Evolutionary conservation across 352 stramenopile genomes (phyloP).

Genomic region (Globisporangium barbulae): DNA sequence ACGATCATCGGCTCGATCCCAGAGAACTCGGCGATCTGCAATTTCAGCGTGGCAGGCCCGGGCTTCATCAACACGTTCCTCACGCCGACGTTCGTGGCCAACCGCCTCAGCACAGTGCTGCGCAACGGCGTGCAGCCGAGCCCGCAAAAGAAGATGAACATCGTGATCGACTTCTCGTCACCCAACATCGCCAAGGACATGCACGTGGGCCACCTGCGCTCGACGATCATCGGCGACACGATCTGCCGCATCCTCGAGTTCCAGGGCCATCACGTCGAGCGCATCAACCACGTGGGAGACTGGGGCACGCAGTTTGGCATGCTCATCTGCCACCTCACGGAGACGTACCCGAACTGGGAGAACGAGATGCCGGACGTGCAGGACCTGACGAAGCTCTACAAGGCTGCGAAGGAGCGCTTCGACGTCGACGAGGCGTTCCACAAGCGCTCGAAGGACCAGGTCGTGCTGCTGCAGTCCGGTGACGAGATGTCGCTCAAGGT

Average conservation of each 20-base stretch:
- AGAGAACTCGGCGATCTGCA: slow-evolving; percentile 85
- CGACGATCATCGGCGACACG: slow-evolving; percentile 90
- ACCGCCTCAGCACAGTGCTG: slow-evolving; percentile 68
- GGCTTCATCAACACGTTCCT: slow-evolving; percentile 99
- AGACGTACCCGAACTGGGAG: slow-evolving; percentile 95
- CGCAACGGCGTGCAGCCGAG: slow-evolving; percentile 66
- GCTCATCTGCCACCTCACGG: slow-evolving; percentile 99
- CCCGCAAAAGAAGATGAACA: slow-evolving; percentile 79
- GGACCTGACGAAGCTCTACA: slow-evolving; percentile 92
- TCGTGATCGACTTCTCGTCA: slow-evolving; percentile 84
- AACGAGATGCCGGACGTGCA: slow-evolving; percentile 93
- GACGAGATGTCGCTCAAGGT: slow-evolving; percentile 78
- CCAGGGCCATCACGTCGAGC: slow-evolving; percentile 75
- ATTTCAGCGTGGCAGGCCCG: slow-evolving; percentile 87
- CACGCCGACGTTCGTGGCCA: slow-evolving; percentile 75
- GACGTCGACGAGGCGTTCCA: slow-evolving; percentile 97
- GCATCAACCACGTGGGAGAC: slow-evolving; percentile 86
- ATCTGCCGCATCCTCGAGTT: slow-evolving; percentile 88
- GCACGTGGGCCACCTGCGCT: slow-evolving; percentile 86
- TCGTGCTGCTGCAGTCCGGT: slow-evolving; percentile 97
- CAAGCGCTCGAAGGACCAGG: slow-evolving; percentile 94
- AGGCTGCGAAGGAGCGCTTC: slow-evolving; percentile 94
- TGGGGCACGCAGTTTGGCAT: slow-evolving; percentile 98
- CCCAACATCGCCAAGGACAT: slow-evolving; percentile 90
- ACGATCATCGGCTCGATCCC: slow-evolving; percentile 89